Percentiles rank a stretch among this genome's conserved stretches.
Evolutionary conservation across 1,284 basidiomycete genomes (phyloP).

Genomic region (Cutaneotrichosporon sp.): DNA sequence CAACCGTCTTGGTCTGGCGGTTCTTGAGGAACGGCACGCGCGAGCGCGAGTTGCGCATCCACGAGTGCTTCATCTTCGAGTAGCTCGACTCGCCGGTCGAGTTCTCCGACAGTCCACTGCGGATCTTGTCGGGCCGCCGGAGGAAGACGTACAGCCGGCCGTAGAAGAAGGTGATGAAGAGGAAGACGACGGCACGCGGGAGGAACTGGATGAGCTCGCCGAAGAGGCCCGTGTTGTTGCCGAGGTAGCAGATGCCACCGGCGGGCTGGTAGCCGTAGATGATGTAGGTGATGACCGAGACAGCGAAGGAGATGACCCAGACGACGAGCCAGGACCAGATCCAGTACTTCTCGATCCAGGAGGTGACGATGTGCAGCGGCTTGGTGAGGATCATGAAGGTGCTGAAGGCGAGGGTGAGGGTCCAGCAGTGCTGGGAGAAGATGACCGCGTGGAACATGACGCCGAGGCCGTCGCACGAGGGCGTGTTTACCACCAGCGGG

Average conservation of each 20-base stretch:
- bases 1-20: constrained; percentile 8
- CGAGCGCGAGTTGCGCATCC: constrained; percentile 15
- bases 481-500: constrained; percentile 31
- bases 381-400: constrained; percentile 54
- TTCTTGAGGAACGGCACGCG: constrained; percentile 4
- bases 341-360: constrained; percentile 50
- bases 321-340: constrained; percentile 42
- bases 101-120: constrained; percentile 36
- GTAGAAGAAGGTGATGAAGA: constrained; percentile 50
- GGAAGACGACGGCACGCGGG: constrained; percentile 46
- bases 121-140: constrained; percentile 53
- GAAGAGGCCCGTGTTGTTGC: constrained; percentile 44
- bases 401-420: constrained; percentile 46
- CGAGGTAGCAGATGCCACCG: constrained; percentile 51
- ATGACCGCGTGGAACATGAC: constrained; percentile 43
- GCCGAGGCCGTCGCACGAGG: constrained; percentile 48
- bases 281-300: constrained; percentile 39
- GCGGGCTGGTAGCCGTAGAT: constrained; percentile 46
- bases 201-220: constrained; percentile 54
- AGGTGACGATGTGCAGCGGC: constrained; percentile 47
- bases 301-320: constrained; percentile 39
- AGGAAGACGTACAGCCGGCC: constrained; percentile 54
- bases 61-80: constrained; percentile 10
- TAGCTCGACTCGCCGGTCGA: constrained; percentile 18
- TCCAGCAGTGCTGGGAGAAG: constrained; percentile 52